Base-by-base conservation (phyloP, 257 asterid genomes). In the Jasminum sambac region DNA sequence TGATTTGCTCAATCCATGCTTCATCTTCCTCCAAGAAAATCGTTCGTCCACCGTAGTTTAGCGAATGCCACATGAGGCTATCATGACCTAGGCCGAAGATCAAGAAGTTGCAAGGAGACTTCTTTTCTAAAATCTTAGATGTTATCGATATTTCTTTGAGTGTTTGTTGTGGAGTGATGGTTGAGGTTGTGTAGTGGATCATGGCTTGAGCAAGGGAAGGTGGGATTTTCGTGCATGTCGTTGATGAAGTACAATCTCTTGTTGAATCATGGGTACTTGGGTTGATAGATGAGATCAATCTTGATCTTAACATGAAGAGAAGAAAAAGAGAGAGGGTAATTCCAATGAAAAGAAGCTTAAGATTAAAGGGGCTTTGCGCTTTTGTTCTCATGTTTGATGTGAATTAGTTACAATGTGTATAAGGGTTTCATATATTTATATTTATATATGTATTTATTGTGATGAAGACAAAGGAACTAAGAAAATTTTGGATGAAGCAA, bases 71-170 rank as follows among this genome's bases (percentile, higher is more conserved):
- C 98, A 92, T 90, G 0, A 92, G 87, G 80, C 97, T 92, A 48
- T 90, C 98, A 64, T 90, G 96, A 65, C 97, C 97, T 11, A 90
- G 86, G 12, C 98, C 98, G 42, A 92, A 92, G 0, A 90, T 83
- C 0, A 92, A 79, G 81, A 92, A 90, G 82, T 88, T 90, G 84
- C 96, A 83, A 0, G 98, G 96, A 48, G 97, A 88, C 41, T 64
- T 77, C 46, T 63, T 63, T 17, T 88, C 90, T 2, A 90, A 74
- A 71, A 88, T 69, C 70, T 72, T 80, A 11, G 93, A 83, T 0
- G 96, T 74, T 5, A 90, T 85, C 19, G 90, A 79, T 38, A 92
- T 90, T 69, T 92, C 98, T 46, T 79, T 83, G 25, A 78, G 78
- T 24, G 97, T 92, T 79, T 92, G 98, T 66, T 92, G 98, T 0